Evolutionary conservation across 2,329 filamentous ascomycete genomes (phyloP), one percentile per base, ranked within the genome.

Genomic region (Chrysosporium keratinophilum): DNA sequence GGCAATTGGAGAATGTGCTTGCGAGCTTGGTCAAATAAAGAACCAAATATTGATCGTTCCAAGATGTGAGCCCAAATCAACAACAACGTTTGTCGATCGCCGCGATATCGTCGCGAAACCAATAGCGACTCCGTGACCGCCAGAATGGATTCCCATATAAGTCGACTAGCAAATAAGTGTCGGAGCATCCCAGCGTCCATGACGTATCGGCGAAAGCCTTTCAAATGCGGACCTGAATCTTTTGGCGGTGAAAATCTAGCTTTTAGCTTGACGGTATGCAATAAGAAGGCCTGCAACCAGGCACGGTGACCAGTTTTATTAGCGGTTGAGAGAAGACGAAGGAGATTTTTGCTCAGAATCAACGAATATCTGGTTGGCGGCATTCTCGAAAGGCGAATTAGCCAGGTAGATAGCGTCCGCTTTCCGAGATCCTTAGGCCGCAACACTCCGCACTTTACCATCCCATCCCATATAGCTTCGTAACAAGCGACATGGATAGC

Each of bases 391-490:
- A 71, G 58, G 31, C 64, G 56, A 7, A 58, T 56, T 34, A 71
- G 58, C 69, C 69, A 72, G 9, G 54, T 48, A 23, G 65, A 59
- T 19, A 69, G 54, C 31, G 65, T 57, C 2, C 59, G 52, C n/a
- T 56, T 54, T 17, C 64, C 62, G 51, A 73, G 55, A 49, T 72
- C 66, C 20, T 55, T 58, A 33, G 68, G 62, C 12, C 58, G 59
- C 31, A 69, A 62, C 17, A 72, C 63, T 47, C 62, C 63, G 50
- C 67, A 72, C 12, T 57, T 57, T 33, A 64, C 63, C 54, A 73
- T 63, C 4, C 68, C 67, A 54, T 63, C 59, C 69, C 70, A 73
- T 56, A 73, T 63, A 2, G 58, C 54, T 31, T 62, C 56, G 40
- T 67, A 66, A 40, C 63, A 62, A 11, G 59, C 48, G 20, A 55